Percentiles rank a stretch among this genome's conserved stretches.
Conservation (phyloP, 2,329 filamentous ascomycete genomes). For the Neopestalotiopsis sp. region DNA sequence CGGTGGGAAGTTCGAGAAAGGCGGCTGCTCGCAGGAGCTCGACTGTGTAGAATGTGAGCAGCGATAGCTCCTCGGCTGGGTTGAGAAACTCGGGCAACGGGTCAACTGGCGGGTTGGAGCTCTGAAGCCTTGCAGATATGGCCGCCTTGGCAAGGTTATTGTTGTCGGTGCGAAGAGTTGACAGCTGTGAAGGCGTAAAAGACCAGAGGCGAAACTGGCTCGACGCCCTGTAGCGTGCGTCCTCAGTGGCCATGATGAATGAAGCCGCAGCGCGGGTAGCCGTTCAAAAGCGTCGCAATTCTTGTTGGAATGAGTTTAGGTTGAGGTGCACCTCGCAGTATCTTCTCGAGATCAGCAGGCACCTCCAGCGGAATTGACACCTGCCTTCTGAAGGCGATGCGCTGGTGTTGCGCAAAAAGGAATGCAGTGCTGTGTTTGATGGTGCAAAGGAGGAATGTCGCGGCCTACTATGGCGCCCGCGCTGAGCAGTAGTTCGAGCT, state of each 20-base stretch:
- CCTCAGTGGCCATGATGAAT: slow-evolving; percentile 74
- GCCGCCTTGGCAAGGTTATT: slow-evolving; percentile 73
- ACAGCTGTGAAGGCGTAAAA: slow-evolving; percentile 76
- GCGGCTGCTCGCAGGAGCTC: slow-evolving; percentile 62
- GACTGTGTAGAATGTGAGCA: slow-evolving; percentile 78
- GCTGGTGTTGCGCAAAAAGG: not conserved
- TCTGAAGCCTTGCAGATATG: slow-evolving; percentile 62
- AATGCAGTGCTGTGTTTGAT: not conserved
- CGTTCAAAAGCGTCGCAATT: not conserved
- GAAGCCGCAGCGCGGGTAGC: not conserved
- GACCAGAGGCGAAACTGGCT: slow-evolving; percentile 95
- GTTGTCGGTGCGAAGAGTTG: slow-evolving; percentile 75
- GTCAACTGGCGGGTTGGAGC: slow-evolving; percentile 54
- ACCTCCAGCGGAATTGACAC: not conserved
- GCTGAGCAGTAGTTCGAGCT: not conserved
- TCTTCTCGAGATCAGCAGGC: not conserved
- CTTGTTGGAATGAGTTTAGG: no score
- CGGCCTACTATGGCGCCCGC: not conserved
- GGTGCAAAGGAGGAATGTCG: not conserved
- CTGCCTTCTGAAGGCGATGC: not conserved
- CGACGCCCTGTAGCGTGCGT: slow-evolving; percentile 86
- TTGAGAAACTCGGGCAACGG: slow-evolving; percentile 78
- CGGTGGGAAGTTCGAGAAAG: slow-evolving; percentile 56
- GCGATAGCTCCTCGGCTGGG: slow-evolving; percentile 78
- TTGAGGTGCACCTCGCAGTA: no score